Conservation (phyloP, 139 green algal genomes). For the Medakamo hakoo region DNA sequence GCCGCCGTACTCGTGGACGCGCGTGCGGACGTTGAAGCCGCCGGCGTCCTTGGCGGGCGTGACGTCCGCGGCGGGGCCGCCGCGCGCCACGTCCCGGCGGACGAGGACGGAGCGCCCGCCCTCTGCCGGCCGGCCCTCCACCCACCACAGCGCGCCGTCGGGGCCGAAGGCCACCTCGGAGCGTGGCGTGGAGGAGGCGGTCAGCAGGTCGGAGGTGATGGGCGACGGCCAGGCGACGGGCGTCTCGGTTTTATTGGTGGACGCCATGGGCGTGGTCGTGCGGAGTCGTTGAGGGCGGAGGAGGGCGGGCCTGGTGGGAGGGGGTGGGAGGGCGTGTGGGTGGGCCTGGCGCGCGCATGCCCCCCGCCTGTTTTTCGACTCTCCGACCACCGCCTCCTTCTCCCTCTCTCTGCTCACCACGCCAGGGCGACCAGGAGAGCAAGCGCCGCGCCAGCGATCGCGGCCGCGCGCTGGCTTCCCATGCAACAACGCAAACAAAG, state of each 20-base stretch:
- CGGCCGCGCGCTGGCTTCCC: too few relatives aligned
- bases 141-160: constrained; percentile 31
- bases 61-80: constrained; percentile 21
- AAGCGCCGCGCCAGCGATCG: too few relatives aligned
- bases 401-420: too few relatives aligned
- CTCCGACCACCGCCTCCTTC: too few relatives aligned
- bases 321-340: too few relatives aligned
- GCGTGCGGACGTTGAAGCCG: constrained; percentile 50
- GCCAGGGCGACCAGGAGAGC: too few relatives aligned
- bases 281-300: neutral
- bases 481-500: too few relatives aligned
- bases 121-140: constrained; percentile 44
- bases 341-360: too few relatives aligned
- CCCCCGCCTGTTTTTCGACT: too few relatives aligned
- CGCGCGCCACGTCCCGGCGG: constrained; percentile 8
- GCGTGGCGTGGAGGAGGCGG: constrained; percentile 21
- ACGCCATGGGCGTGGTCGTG: too few relatives aligned
- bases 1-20: constrained; percentile 55
- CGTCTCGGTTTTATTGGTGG: neutral
- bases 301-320: too few relatives aligned
- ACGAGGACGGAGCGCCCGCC: constrained; percentile 43
- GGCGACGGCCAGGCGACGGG: constrained; percentile 34
- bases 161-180: constrained; percentile 8
- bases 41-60: constrained; percentile 22
- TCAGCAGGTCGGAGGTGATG: constrained; percentile 25